A percentile compares a stretch with the other conserved stretches of the same genome.
Evolutionary conservation across 2,329 filamentous ascomycete species (phyloP).

Genomic region (Fusarium staphyleae): DNA sequence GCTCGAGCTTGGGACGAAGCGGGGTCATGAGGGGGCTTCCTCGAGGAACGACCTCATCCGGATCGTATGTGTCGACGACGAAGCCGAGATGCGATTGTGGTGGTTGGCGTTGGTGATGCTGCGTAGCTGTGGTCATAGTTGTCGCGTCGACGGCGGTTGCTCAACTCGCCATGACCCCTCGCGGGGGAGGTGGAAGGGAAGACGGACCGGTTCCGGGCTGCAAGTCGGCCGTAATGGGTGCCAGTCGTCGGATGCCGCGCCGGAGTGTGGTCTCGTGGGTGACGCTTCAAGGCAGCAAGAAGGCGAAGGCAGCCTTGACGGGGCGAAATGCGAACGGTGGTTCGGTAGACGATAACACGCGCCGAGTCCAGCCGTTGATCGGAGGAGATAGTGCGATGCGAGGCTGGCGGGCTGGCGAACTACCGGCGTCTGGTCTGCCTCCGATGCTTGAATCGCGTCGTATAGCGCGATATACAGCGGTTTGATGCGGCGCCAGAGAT

Average conservation of each 20-base stretch:
- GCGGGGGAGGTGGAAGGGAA: slow-evolving; percentile 8
- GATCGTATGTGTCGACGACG: slow-evolving; percentile 50
- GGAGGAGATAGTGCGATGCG: slow-evolving; percentile 3
- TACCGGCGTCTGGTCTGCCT: slow-evolving; percentile 11
- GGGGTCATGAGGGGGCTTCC: slow-evolving; percentile 52
- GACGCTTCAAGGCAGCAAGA: slow-evolving; percentile 4
- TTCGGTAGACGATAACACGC: slow-evolving; percentile 1
- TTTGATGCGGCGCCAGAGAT: slow-evolving; percentile 5
- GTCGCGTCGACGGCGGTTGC: slow-evolving; percentile 40
- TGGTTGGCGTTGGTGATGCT: slow-evolving; percentile 44
- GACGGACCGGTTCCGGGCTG: slow-evolving; percentile 19
- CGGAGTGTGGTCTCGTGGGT: slow-evolving; percentile 6
- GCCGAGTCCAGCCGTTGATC: not conserved
- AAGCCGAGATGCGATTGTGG: slow-evolving; percentile 35
- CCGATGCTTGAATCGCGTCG: slow-evolving; percentile 7
- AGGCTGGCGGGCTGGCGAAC: slow-evolving; percentile 7
- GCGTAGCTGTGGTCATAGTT: slow-evolving; percentile 47
- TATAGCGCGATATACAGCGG: slow-evolving; percentile 4
- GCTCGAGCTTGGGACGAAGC: slow-evolving; percentile 45
- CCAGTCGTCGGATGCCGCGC: slow-evolving; percentile 20
- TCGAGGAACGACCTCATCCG: slow-evolving; percentile 52
- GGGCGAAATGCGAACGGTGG: slow-evolving; percentile 3
- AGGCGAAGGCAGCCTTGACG: slow-evolving; percentile 1
- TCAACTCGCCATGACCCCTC: slow-evolving; percentile 48
- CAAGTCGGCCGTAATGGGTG: slow-evolving; percentile 17